Conservation (phyloP, 345 rosid species). For the Syzygium jambos region DNA sequence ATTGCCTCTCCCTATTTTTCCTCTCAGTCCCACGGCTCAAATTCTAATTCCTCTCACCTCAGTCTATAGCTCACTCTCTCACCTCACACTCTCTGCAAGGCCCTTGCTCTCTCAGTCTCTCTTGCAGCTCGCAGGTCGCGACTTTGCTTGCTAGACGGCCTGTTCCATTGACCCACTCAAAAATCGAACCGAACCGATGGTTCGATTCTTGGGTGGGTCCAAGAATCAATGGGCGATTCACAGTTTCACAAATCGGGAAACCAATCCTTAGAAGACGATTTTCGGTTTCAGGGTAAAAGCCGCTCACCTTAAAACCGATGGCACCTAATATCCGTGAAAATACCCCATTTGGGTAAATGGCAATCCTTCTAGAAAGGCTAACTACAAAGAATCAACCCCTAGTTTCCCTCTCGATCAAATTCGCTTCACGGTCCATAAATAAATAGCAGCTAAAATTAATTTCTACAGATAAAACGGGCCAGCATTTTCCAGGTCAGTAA, state of each 20-base stretch:
- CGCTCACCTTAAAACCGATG: no score
- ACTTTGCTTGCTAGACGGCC: not conserved
- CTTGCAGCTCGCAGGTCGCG: not conserved
- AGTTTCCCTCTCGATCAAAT: not conserved
- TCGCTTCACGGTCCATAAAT: not conserved
- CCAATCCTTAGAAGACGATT: not conserved
- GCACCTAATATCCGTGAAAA: no score
- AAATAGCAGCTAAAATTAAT: not conserved
- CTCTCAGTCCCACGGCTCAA: not conserved
- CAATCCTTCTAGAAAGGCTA: no score
- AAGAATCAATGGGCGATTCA: not conserved
- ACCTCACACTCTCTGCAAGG: not conserved
- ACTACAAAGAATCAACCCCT: not conserved
- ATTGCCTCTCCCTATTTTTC: slow-evolving; percentile 34
- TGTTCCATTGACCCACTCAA: no score
- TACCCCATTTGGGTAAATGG: no score
- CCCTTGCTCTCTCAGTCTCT: not conserved
- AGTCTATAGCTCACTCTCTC: not conserved
- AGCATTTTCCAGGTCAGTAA: not conserved
- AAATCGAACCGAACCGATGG: not conserved
- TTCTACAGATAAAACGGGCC: not conserved
- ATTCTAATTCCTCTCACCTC: not conserved
- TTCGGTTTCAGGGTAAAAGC: no score
- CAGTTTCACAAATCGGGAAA: no score
- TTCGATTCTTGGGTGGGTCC: not conserved